Percentiles rank a stretch among this genome's conserved stretches.
These are phyloP conservation scores for Plasmodium adleri DNA, from an alignment of 169 alveolate species.

Conservation along the genomic window DNA sequence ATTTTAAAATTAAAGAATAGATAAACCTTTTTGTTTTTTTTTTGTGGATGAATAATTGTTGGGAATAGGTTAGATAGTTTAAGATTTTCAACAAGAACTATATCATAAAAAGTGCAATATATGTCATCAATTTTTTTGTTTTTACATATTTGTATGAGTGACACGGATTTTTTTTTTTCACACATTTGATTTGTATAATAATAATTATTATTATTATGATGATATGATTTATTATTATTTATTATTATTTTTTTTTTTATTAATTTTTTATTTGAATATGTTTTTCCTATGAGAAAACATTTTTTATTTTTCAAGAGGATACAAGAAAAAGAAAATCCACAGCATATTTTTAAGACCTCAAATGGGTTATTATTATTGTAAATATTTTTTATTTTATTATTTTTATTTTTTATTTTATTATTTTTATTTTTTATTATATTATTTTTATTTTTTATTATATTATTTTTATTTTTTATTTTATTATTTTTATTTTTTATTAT, in stretches of 20 bases:
- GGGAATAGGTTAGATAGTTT: slow-evolving; percentile 34
- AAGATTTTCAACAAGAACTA: slow-evolving; percentile 46
- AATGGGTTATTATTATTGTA: slow-evolving; percentile 10
- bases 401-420: neutral
- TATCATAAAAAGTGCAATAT: slow-evolving; percentile 42
- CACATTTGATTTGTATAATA: neutral
- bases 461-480: slow-evolving; percentile 2
- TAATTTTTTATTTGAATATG: neutral
- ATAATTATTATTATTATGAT: too few relatives aligned
- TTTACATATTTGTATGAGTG: slow-evolving; percentile 33
- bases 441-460: slow-evolving; percentile 3
- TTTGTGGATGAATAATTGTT: slow-evolving; percentile 24
- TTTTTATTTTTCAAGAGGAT: slow-evolving; percentile 36
- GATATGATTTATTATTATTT: too few relatives aligned
- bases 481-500: neutral
- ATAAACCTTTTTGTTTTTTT: slow-evolving; percentile 3
- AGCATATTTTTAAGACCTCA: slow-evolving; percentile 38
- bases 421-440: neutral
- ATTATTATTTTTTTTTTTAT: neutral
- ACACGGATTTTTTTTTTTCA: neutral
- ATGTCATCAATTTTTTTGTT: slow-evolving; percentile 55
- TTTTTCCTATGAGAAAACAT: slow-evolving; percentile 43
- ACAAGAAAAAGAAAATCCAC: slow-evolving; percentile 68
- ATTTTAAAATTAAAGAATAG: slow-evolving; percentile 39
- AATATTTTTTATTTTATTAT: slow-evolving; percentile 5